phyloP scores from a whole-genome alignment of 1,139 yeast species.

The Geotrichum carabidarum region DNA sequence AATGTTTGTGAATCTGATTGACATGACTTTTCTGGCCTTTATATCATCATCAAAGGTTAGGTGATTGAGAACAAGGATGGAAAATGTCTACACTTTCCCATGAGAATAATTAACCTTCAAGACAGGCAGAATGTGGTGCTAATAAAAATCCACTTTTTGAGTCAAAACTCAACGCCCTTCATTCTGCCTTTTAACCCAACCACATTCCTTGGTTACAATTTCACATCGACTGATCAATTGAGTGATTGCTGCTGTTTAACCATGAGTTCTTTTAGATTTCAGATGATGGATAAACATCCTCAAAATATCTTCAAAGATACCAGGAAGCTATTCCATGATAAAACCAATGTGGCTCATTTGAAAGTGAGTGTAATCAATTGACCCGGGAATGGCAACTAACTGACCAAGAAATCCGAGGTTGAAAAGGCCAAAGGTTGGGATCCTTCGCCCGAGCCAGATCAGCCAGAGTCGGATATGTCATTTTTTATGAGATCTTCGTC shows the following conservation, averaged over 20 bases:
- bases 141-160: not conserved
- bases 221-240: not conserved
- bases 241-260: not conserved
- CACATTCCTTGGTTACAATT: not conserved
- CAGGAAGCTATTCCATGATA: slow-evolving; percentile 10
- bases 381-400: not conserved
- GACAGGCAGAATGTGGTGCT: not conserved
- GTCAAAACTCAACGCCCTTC: not conserved
- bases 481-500: slow-evolving; percentile 12
- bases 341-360: slow-evolving; percentile 8
- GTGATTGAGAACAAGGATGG: too few species aligned
- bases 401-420: not conserved
- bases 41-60: too few species aligned
- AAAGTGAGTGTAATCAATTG: not conserved
- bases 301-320: slow-evolving; percentile 17
- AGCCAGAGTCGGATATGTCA: slow-evolving; percentile 14
- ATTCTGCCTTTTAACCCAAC: not conserved
- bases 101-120: too few species aligned
- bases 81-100: too few species aligned
- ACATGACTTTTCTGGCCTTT: not conserved
- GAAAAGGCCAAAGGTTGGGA: not conserved
- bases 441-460: slow-evolving; percentile 4
- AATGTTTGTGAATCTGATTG: not conserved
- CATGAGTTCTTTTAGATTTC: slow-evolving; percentile 12
- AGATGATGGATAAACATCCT: slow-evolving; percentile 13